Evolutionary conservation across 345 rosid species (phyloP), one percentile per base, ranked within the genome.

Genomic region (Euphorbia peplus): DNA sequence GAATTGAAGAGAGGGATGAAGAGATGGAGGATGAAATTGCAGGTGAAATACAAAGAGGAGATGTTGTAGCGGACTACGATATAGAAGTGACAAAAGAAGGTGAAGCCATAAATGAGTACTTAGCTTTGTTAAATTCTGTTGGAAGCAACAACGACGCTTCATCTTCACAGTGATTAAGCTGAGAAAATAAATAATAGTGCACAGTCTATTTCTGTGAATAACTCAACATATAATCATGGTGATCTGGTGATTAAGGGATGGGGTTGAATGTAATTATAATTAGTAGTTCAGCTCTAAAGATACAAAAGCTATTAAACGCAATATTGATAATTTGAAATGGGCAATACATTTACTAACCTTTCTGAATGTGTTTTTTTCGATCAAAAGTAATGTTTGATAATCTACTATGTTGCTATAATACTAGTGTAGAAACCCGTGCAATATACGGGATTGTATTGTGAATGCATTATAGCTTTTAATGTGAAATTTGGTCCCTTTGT

Each of bases 1-100:
- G 60, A n/a, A 19, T 44, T 25, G 77, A 74, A 63, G 77, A 75
- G 51, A 86, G 97, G 44, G 98, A 93, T 73, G 32, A 54, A 55
- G 96, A 91, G 83, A 84, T 88, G 83, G 98, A 89, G 80, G 88
- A 58, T 44, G 90, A 88, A 56, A 80, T 91, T 48, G 83, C 93
- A 4, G 68, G 74, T 5, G 96, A 87, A 67, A 32, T 95, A 68
- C 86, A 82, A 19, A 66, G 39, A 24, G 78, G 52, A 1, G 93
- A 89, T 71, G 87, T 81, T 4, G 76, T 87, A 35, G 81, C 97
- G 0, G 96, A 89, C 78, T 95, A 89, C 47, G 96, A 91, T 70
- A 85, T 85, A 60, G 91, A 88, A 65, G 83, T 91, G 54, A 74
- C 82, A 1, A 76, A 41, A 78, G 97, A 89, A 81, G 93, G 96